Evolutionary conservation across 177 flowering plant genomes (phyloP), one percentile per base, ranked within the genome.

Genomic region (Telopea speciosissima): DNA sequence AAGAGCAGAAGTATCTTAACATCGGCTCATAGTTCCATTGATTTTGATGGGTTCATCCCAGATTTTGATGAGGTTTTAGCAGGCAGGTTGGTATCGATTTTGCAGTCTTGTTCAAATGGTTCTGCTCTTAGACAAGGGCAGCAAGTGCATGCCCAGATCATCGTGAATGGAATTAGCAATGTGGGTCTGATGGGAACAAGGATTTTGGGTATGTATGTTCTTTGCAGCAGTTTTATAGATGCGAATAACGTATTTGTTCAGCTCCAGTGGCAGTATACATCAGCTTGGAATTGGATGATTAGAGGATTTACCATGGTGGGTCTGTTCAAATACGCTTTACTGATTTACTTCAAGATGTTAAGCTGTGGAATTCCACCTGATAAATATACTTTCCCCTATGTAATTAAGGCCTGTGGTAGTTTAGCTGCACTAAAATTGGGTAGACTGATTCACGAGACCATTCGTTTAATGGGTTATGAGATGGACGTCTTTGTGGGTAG

Each of bases 221-320:
- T 84, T 23, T 83, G 84, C 63, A 79, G 77, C 66, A 81, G 80
- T 72, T 68, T 83, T 22, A 25, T 24, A 5, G 87, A 88, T 75
- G 92, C 92, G 31, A 77, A 75, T 33, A 79, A 64, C 31, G 23
- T 81, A 72, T 89, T 93, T 76, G 77, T 62, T 71, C 54, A 73
- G 74, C 69, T 89, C n/a, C 81, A 84, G 1, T 77, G 81, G 71
- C 45, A 63, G 11, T 77, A 66, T 45, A 54, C 89, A 11, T 77
- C 78, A 76, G 86, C 90, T 67, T 91, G 98, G 98, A 91, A 89
- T 85, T 88, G 89, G 95, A 89, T 89, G 91, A 91, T 91, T 67
- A 85, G 97, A 68, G 89, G 91, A 67, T 85, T 86, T 78, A 80
- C 79, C 5, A 75, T 68, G 77, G 77, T 85, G 84, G 84, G 89